Evolutionary conservation across 1,284 basidiomycete genomes (phyloP), one percentile per base, ranked within the genome.

Genomic region (Cryptococcus floricola): DNA sequence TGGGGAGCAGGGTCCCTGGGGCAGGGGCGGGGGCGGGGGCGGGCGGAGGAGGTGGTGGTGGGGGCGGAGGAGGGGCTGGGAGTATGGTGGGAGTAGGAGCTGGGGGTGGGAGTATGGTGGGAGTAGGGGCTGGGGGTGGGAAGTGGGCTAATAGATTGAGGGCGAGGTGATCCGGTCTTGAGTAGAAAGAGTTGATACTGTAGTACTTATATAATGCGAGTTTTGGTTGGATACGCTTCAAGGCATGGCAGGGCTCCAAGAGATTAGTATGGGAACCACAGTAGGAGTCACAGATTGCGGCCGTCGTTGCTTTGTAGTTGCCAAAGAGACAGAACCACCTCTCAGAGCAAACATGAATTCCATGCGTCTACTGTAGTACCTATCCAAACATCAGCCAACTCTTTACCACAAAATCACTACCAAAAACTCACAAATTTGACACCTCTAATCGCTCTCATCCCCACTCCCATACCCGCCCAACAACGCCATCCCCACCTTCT

Each of bases 381-480:
- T 34, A 10, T 6, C 7, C 6, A 34, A 34, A 34, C 6, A 10
- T 34, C 6, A 34, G 31, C 31, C 10, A 34, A 23, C 23, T 34
- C 18, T 25, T 25, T 2, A 12, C 9, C 42, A 16, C 42, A 5
- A 5, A 2, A 13, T 12, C 42, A 19, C 42, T 18, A 12, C 16
- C 44, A 19, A 6, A 6, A 34, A 34, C 31, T 34, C 31, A 34
- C 31, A 34, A 34, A 34, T 34, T 34, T 23, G 23, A 34, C 31
- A 34, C 1, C 31, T 34, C 55, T 60, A 69, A 57, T 69, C 67
- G 53, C 67, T 68, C 49, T 69, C 69, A 45, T 71, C 66, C 8
- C 60, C 69, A 59, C 69, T 70, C 4, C 63, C 69, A 54, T 70
- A 70, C 9, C 69, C 69, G 16, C 69, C 67, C 39, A 71, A 53